A percentile compares a stretch with the other conserved stretches of the same genome.
Conservation (phyloP, 495 filamentous ascomycete species). For the Saxophila tyrrhenica region DNA sequence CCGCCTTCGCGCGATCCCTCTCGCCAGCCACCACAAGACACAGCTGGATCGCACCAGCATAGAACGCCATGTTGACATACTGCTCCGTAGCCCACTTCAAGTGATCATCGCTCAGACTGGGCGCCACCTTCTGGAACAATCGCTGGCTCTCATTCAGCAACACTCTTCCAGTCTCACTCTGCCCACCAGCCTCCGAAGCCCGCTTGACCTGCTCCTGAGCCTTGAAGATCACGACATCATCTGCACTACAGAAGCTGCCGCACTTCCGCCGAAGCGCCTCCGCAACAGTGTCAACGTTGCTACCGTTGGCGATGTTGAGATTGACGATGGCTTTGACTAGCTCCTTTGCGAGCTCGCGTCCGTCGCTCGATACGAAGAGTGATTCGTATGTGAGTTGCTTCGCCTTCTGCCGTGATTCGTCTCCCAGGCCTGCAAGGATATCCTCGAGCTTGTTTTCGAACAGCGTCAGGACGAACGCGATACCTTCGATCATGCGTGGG, state of each 20-base stretch:
- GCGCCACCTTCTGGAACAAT: constrained; percentile 78
- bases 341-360: constrained; percentile 88
- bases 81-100: constrained; percentile 64
- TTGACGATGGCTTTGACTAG: constrained; percentile 98
- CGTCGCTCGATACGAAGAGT: constrained; percentile 65
- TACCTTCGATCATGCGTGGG: constrained; percentile 81
- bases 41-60: constrained; percentile 87
- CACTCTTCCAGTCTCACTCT: constrained; percentile 65
- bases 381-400: constrained; percentile 70
- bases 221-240: constrained; percentile 96
- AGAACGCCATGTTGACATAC: constrained; percentile 73
- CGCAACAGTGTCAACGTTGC: constrained; percentile 93
- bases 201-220: constrained; percentile 88
- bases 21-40: constrained; percentile 69
- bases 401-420: constrained; percentile 52
- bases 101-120: constrained; percentile 66
- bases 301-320: constrained; percentile 85
- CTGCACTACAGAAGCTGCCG: constrained; percentile 90
- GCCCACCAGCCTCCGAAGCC: constrained; percentile 63
- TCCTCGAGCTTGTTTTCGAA: constrained; percentile 88
- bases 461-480: constrained; percentile 84
- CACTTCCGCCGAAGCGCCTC: constrained; percentile 83
- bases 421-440: constrained; percentile 70
- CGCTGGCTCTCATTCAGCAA: constrained; percentile 79
- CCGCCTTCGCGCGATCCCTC: constrained; percentile 72